Evolutionary conservation across 176 grass and related monocot species (phyloP), one percentile per base, ranked within the genome.

Genomic region (Zea luxurians): DNA sequence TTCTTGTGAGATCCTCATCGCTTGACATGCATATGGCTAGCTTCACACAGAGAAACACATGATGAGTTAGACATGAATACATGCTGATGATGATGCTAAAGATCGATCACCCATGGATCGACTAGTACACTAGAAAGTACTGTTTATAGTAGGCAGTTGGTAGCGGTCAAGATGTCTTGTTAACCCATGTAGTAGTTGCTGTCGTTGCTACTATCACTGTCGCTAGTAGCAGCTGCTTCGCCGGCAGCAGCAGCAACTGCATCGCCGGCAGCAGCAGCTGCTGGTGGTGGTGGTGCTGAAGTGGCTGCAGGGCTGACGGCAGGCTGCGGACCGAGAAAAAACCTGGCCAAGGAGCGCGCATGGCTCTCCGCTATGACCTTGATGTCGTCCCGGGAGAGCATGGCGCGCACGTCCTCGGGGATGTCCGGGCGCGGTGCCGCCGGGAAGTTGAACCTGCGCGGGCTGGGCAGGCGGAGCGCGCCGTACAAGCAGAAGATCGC

Each of bases 401-500:
- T 10, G 21, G 0, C 5, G 13, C 64, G 76, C 2, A 3, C 2
- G 4, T 3, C 0, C 63, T 80, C 77, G 34, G 48, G 4, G 55
- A 84, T 8, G 34, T 5, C 4, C 6, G 85, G 85, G 58, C 41
- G 85, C 2, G 85, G 73, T 2, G n/a, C 13, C 13, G 0, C 4
- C 4, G 85, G 79, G 74, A 72, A 82, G 67, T 87, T 87, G 41
- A 20, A 44, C 40, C 8, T 17, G 16, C 76, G 71, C 12, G 59
- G 15, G 7, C 4, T 40, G 4, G 80, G 80, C 0, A 78, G 57
- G 1, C 1, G 18, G 13, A 0, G 7, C 4, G 18, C 8, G 40
- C 76, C 81, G n/a, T 84, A 70, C 64, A 84, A 76, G 76, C 70
- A 80, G 70, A 57, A 88, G 27, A 84, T 16, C 2, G 76, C 65